Conservation (phyloP, 768 basidiomycete species). For the Calvatia gigantea region DNA sequence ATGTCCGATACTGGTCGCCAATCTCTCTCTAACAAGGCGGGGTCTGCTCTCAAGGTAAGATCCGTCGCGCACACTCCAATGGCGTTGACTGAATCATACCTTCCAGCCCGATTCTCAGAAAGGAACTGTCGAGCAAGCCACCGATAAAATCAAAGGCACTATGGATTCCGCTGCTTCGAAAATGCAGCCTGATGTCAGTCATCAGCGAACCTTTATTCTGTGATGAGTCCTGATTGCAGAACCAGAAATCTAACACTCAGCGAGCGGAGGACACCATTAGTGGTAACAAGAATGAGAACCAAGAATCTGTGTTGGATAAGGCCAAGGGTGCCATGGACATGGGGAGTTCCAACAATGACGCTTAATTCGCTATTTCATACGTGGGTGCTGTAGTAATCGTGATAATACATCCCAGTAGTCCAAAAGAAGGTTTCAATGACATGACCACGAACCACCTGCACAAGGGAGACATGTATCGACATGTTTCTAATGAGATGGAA, state of each 20-base stretch:
- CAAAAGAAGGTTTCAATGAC: too few relatives aligned
- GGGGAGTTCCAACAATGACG: slow-evolving; percentile 25
- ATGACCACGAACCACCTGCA: too few relatives aligned
- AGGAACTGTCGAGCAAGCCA: slow-evolving; percentile 44
- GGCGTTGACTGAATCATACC: neutral
- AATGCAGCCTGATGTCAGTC: slow-evolving; percentile 44
- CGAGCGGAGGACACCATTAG: slow-evolving; percentile 43
- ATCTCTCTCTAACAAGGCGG: slow-evolving; percentile 56
- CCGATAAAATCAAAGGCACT: slow-evolving; percentile 46
- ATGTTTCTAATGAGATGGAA: slow-evolving; percentile 1
- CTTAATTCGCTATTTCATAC: neutral
- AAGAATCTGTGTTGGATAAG: slow-evolving; percentile 44
- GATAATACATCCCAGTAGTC: too few relatives aligned
- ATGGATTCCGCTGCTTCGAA: slow-evolving; percentile 45
- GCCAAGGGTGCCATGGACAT: slow-evolving; percentile 52
- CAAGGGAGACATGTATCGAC: too few relatives aligned
- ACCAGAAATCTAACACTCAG: slow-evolving; percentile 51
- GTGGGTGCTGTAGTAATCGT: too few relatives aligned
- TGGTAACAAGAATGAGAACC: slow-evolving; percentile 45
- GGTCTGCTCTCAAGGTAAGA: slow-evolving; percentile 45
- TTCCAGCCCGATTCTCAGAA: slow-evolving; percentile 58
- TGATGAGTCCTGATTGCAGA: slow-evolving; percentile 23
- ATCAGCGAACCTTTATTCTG: neutral
- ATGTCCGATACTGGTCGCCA: slow-evolving; percentile 60
- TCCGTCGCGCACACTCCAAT: neutral